Conservation (phyloP, 441 rosid species). For the Mallotus repandus region DNA sequence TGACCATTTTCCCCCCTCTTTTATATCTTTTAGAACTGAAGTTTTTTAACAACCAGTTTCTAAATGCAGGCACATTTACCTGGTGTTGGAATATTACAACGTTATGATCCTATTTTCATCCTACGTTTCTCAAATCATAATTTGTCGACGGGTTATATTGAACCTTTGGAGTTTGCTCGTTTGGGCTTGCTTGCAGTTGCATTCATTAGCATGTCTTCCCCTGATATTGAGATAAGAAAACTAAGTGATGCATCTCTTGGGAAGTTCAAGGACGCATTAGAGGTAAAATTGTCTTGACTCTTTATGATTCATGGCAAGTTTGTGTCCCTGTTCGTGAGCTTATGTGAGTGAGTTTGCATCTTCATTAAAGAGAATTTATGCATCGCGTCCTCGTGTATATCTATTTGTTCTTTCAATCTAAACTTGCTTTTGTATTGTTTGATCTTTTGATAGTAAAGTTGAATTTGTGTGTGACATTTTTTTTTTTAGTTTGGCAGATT, state of each 20-base stretch:
- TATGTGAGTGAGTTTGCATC: slow-evolving; percentile 1
- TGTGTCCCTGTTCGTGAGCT: not conserved
- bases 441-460: not conserved
- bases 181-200: slow-evolving; percentile 91
- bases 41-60: slow-evolving; percentile 22
- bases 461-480: not conserved
- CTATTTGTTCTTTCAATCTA: not conserved
- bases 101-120: slow-evolving; percentile 88
- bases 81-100: slow-evolving; percentile 34
- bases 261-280: slow-evolving; percentile 57
- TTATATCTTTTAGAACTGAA: slow-evolving; percentile 6
- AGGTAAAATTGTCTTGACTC: slow-evolving; percentile 52
- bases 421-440: not conserved
- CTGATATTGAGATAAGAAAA: slow-evolving; percentile 77
- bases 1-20: not conserved
- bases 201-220: slow-evolving; percentile 81
- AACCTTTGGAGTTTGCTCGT: slow-evolving; percentile 80
- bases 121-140: slow-evolving; percentile 65
- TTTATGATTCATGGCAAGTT: not conserved
- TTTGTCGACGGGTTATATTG: slow-evolving; percentile 62
- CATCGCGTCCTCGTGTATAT: not conserved
- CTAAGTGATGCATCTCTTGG: slow-evolving; percentile 74
- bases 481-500: not conserved
- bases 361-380: not conserved
- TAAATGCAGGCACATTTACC: slow-evolving; percentile 46